Percentiles rank a stretch among this genome's conserved stretches.
phyloP scores from a whole-genome alignment of 2,329 filamentous ascomycete genomes.

The Juglanconis juglandina region DNA sequence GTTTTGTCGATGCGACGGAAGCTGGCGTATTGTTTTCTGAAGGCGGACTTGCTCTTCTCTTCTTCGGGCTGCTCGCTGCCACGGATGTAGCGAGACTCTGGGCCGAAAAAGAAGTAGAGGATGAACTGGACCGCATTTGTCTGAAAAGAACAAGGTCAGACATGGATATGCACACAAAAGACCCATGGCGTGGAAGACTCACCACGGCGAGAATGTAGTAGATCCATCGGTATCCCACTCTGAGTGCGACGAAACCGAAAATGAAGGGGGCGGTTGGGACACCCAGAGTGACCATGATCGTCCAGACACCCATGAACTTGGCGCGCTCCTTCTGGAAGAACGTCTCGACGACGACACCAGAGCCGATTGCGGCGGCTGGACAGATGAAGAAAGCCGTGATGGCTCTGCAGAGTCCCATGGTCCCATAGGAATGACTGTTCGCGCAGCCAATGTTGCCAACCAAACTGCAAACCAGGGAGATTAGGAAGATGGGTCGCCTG shows the following conservation, averaged over 20 bases:
- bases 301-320: conserved; percentile 57
- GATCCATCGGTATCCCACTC: conserved; percentile 55
- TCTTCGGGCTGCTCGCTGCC: conserved; percentile 23
- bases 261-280: conserved; percentile 31
- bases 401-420: conserved; percentile 50
- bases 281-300: conserved; percentile 30
- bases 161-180: not conserved
- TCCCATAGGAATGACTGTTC: conserved; percentile 42
- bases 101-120: conserved; percentile 51
- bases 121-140: conserved; percentile 55
- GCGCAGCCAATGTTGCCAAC: conserved; percentile 53
- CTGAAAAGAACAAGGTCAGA: conserved; percentile 25
- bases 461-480: conserved; percentile 44
- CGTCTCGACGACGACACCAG: conserved; percentile 54
- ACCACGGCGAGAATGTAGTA: conserved; percentile 57
- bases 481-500: conserved; percentile 48
- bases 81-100: conserved; percentile 53
- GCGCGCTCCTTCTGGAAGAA: conserved; percentile 55
- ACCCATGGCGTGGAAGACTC: conserved; percentile 14
- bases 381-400: conserved; percentile 54
- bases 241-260: conserved; percentile 45
- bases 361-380: conserved; percentile 50
- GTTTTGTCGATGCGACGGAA: conserved; percentile 50
- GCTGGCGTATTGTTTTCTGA: conserved; percentile 42
- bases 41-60: conserved; percentile 32